Conservation (phyloP, 2,329 filamentous ascomycete genomes). For the Allantophomopsis lycopodina region DNA sequence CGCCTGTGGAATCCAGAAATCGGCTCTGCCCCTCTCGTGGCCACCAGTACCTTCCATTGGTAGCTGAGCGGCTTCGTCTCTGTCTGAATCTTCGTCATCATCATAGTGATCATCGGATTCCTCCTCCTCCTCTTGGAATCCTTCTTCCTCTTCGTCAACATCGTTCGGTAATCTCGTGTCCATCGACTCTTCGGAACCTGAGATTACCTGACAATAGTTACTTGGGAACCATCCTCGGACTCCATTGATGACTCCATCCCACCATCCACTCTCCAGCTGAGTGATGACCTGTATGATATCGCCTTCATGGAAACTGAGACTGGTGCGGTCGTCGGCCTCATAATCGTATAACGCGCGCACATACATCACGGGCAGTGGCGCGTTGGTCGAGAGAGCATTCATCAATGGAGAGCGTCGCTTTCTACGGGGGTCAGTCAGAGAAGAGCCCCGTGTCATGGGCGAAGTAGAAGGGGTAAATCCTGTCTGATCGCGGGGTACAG, state of each 20-base stretch:
- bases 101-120: conserved; percentile 45
- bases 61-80: conserved; percentile 39
- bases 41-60: conserved; percentile 54
- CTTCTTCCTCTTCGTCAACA: conserved; percentile 48
- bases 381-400: conserved; percentile 46
- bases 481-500: conserved; percentile 2
- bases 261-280: conserved; percentile 96
- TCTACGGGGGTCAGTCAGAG: background rate
- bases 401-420: conserved; percentile 24
- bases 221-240: conserved; percentile 98
- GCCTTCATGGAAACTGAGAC: conserved; percentile 90
- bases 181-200: conserved; percentile 39
- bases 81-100: conserved; percentile 51
- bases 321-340: conserved; percentile 92
- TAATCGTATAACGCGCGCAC: conserved; percentile 96
- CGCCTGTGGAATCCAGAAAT: conserved; percentile 97
- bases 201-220: conserved; percentile 90
- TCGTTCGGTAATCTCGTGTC: conserved; percentile 25
- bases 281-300: conserved; percentile 98
- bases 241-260: conserved; percentile 96
- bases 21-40: conserved; percentile 68
- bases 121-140: conserved; percentile 54
- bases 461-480: conserved; percentile 4
- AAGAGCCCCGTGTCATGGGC: conserved; percentile 3
- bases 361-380: conserved; percentile 62